These are phyloP conservation scores for Purpureocillium lavendulum DNA, from an alignment of 2,329 filamentous ascomycete species.

Conservation along the genomic window DNA sequence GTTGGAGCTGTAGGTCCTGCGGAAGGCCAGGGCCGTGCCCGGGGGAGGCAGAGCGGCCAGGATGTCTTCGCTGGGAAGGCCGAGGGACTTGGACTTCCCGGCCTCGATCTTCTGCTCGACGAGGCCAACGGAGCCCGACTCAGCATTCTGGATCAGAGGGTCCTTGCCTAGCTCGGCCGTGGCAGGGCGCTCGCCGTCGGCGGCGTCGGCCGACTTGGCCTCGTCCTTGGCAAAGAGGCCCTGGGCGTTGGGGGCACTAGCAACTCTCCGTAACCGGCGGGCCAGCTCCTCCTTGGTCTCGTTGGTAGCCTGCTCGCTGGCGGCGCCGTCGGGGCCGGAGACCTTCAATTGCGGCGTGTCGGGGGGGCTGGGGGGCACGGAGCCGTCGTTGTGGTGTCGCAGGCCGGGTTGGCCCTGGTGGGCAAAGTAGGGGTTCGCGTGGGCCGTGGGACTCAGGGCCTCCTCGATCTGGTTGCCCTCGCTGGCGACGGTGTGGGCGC, in stretches of 20 bases:
- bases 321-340: constrained; percentile 55
- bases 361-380: constrained; percentile 84
- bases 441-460: constrained; percentile 79
- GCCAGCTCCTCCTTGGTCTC: constrained; percentile 91
- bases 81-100: constrained; percentile 24
- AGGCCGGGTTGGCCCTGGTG: constrained; percentile 92
- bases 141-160: constrained; percentile 48
- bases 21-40: constrained; percentile 66
- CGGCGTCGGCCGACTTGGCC: constrained; percentile 18
- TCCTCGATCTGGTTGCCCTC: constrained; percentile 90
- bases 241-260: constrained; percentile 94
- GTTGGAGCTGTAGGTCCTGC: constrained; percentile 96
- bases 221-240: constrained; percentile 62
- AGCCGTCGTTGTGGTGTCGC: constrained; percentile 90
- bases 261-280: constrained; percentile 84
- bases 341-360: constrained; percentile 77
- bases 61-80: constrained; percentile 37
- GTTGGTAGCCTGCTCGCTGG: constrained; percentile 60
- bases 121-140: constrained; percentile 30
- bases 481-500: constrained; percentile 84
- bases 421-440: constrained; percentile 94
- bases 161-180: constrained; percentile 85
- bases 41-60: constrained; percentile 57
- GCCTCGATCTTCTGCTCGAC: constrained; percentile 22
- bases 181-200: constrained; percentile 60